A percentile compares a stretch with the other conserved stretches of the same genome.
These are phyloP conservation scores for Phytophthora hybrid DNA, from an alignment of 352 stramenopile species.

Conservation along the genomic window DNA sequence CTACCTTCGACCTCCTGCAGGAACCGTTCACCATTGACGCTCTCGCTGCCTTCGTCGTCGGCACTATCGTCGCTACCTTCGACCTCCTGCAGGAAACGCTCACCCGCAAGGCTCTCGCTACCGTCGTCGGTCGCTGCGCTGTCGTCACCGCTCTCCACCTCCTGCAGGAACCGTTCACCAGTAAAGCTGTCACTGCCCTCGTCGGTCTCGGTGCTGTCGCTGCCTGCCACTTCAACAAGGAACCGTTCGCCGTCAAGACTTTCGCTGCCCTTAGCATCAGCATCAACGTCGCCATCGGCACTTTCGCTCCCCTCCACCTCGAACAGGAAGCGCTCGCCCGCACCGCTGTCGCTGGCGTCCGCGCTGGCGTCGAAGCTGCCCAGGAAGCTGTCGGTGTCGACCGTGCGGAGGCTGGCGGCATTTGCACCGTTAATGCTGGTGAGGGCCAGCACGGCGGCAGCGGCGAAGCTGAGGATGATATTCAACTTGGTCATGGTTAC, in stretches of 20 bases:
- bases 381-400: conserved; percentile 1
- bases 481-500: conserved; percentile 40
- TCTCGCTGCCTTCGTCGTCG: neutral
- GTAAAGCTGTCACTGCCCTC: conserved; percentile 5
- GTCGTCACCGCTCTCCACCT: neutral
- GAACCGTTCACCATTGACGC: neutral
- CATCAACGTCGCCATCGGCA: neutral
- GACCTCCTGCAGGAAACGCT: conserved; percentile 8
- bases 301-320: conserved; percentile 29
- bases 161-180: conserved; percentile 4
- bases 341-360: conserved; percentile 11
- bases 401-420: conserved; percentile 21
- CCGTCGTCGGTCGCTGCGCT: neutral
- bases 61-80: conserved; percentile 8
- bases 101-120: conserved; percentile 8
- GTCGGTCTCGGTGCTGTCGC: conserved; percentile 2
- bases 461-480: conserved; percentile 31
- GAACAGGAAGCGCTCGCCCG: conserved; percentile 27
- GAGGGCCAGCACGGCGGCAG: conserved; percentile 14
- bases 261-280: conserved; percentile 12
- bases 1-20: conserved; percentile 16
- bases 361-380: conserved; percentile 16
- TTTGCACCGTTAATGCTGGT: conserved; percentile 17
- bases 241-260: conserved; percentile 19
- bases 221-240: conserved; percentile 17